Percentiles rank a stretch among this genome's conserved stretches.
Conservation (phyloP, 228 moss, liverwort and hornwort species). For the Sphagnum magellanicum region DNA sequence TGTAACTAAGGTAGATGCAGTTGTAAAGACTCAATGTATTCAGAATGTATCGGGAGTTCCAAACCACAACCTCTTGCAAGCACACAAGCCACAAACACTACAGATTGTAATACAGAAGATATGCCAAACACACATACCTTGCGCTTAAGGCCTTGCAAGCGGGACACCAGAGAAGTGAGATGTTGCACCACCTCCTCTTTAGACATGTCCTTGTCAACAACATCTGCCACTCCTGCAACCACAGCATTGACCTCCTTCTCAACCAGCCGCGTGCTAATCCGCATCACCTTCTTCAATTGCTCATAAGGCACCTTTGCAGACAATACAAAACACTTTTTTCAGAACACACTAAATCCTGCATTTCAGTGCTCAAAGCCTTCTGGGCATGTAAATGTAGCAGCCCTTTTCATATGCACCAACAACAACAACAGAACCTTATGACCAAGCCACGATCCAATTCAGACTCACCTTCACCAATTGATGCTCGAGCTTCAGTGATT, state of each 20-base stretch:
- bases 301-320: conserved; percentile 69
- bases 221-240: conserved; percentile 88
- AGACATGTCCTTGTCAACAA: conserved; percentile 85
- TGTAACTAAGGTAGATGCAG: no score
- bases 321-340: not conserved
- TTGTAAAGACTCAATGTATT: no score
- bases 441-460: no score
- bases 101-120: no score
- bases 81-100: no score
- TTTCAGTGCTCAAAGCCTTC: no score
- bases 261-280: conserved; percentile 82
- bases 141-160: conserved; percentile 95
- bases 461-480: conserved; percentile 73
- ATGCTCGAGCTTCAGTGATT: conserved; percentile 94
- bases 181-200: conserved; percentile 98
- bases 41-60: no score
- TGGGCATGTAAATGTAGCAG: no score
- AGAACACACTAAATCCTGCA: no score
- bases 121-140: conserved; percentile 37
- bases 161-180: conserved; percentile 86
- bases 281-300: conserved; percentile 94
- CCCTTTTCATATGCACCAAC: no score
- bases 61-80: no score
- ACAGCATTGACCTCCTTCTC: conserved; percentile 99
- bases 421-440: no score